phyloP scores from a whole-genome alignment of 805 yeast genomes.

The Cyberlindnera mycetangii region DNA sequence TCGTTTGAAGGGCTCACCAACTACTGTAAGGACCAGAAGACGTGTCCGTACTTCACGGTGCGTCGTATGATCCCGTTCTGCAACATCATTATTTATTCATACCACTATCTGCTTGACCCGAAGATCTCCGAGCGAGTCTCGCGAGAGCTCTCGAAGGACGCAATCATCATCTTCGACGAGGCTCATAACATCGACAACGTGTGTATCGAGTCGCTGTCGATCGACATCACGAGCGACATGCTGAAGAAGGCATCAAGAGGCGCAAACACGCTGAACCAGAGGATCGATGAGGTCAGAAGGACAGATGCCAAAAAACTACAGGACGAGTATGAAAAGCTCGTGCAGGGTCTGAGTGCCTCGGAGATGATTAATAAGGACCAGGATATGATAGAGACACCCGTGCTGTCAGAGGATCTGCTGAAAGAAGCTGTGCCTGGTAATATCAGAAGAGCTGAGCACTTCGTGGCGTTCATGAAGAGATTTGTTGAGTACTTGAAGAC shows the following conservation, averaged over 20 bases:
- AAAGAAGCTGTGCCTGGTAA: slow-evolving; percentile 97
- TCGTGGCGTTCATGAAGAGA: slow-evolving; percentile 86
- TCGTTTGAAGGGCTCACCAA: slow-evolving; percentile 82
- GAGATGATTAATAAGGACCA: slow-evolving; percentile 66
- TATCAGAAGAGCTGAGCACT: slow-evolving; percentile 95
- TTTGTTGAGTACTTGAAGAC: slow-evolving; percentile 93
- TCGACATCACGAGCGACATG: slow-evolving; percentile 89
- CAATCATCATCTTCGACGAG: slow-evolving; percentile 94
- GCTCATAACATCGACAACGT: slow-evolving; percentile 99
- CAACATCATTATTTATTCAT: slow-evolving; percentile 91
- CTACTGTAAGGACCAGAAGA: slow-evolving; percentile 73
- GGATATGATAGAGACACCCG: slow-evolving; percentile 79
- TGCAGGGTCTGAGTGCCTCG: slow-evolving; percentile 82
- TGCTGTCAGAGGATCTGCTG: slow-evolving; percentile 76
- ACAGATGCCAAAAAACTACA: slow-evolving; percentile 82
- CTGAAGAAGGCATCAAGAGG: slow-evolving; percentile 85
- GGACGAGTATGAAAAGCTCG: slow-evolving; percentile 87
- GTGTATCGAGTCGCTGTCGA: slow-evolving; percentile 90
- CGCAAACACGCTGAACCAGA: slow-evolving; percentile 71
- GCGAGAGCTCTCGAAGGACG: slow-evolving; percentile 83
- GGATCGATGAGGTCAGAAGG: slow-evolving; percentile 79
- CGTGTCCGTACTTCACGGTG: slow-evolving; percentile 96
- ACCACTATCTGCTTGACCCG: slow-evolving; percentile 94
- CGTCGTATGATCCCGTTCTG: slow-evolving; percentile 97
- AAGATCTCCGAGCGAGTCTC: slow-evolving; percentile 96